A percentile compares a stretch with the other conserved stretches of the same genome.
Evolutionary conservation across 768 basidiomycete species (phyloP).

Genomic region (Psilocybe subaeruginosa): DNA sequence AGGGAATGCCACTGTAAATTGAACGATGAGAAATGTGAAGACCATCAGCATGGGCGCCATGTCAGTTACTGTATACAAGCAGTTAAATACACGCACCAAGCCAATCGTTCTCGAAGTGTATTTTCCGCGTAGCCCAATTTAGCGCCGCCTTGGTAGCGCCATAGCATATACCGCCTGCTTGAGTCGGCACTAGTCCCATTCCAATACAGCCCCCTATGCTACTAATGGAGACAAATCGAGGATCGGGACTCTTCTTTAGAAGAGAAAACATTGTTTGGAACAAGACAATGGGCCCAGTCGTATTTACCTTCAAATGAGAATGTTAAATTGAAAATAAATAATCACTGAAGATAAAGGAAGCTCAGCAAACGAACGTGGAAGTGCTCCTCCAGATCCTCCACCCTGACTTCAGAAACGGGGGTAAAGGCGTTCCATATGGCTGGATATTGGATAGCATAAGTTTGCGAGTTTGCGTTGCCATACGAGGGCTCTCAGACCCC

Average conservation of each 20-base stretch:
- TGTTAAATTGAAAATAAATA: too few relatives aligned
- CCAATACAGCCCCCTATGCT: not conserved
- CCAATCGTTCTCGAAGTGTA: slow-evolving; percentile 12
- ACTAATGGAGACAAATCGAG: slow-evolving; percentile 9
- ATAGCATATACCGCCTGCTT: not conserved
- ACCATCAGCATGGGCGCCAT: too few relatives aligned
- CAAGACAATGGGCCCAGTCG: slow-evolving; percentile 2
- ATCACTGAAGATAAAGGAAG: too few relatives aligned
- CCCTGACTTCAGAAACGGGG: not conserved
- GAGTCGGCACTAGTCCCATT: not conserved
- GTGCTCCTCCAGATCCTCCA: not conserved
- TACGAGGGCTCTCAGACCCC: too few relatives aligned
- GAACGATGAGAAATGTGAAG: not conserved
- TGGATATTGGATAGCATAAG: not conserved
- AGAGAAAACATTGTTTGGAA: slow-evolving; percentile 2
- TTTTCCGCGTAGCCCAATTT: slow-evolving; percentile 8
- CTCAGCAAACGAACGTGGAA: not conserved
- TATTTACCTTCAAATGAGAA: slow-evolving; percentile 1
- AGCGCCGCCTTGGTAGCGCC: slow-evolving; percentile 2
- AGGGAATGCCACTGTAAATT: not conserved
- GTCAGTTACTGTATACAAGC: too few relatives aligned
- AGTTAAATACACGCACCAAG: not conserved
- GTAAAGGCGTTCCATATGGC: not conserved
- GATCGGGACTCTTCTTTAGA: not conserved
- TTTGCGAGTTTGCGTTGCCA: too few relatives aligned